Base-by-base conservation (phyloP, 169 alveolate species). In the Perkinsus olseni region DNA sequence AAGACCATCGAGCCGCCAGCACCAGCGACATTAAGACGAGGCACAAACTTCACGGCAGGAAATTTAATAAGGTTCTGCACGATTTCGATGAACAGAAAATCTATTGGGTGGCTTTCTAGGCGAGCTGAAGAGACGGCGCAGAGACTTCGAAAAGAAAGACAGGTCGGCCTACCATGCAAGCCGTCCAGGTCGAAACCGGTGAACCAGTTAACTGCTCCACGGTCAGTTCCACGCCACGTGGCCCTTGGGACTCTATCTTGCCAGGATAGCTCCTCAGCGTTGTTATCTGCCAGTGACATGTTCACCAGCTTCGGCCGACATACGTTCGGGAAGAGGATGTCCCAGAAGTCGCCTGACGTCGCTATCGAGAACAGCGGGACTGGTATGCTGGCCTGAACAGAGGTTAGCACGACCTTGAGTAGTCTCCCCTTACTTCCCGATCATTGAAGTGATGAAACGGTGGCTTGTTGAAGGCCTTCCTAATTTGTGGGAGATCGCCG, bases 251-350 rank as follows among this genome's bases (percentile, higher is more conserved):
- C 28, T 34, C 38, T n/a, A 8, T 34, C 36, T 6, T 17, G 0
- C 92, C 92, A 90, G n/a, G 39, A 8, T 17, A 39, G 92, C 3
- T 31, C 48, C 11, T 31, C 34, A 90, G 48, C 8, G 48, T 10
- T 90, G 31, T 10, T 31, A 74, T 74, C 10, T 37, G 39, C 3
- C 74, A 0, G 92, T 24, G 39, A 91, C 62, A 45, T n/a, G 74
- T 91, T 91, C 6, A 91, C 92, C 3, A 91, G 74, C 20, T 17
- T 36, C 38, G 92, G 92, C 17, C 92, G 74, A 74, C 92, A 91
- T 6, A 91, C 92, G 28, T 91, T 91, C 74, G 92, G 92, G 39
- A 91, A 91, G 20, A 91, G 39, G 74, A 91, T 91, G 74, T 91
- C 92, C 31, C 13, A 31, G 50, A 91, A 91, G 40, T 91, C 92